A percentile compares a stretch with the other conserved stretches of the same genome.
phyloP scores from a whole-genome alignment of 257 asterid species.

The Nicotiana tomentosiformis region DNA sequence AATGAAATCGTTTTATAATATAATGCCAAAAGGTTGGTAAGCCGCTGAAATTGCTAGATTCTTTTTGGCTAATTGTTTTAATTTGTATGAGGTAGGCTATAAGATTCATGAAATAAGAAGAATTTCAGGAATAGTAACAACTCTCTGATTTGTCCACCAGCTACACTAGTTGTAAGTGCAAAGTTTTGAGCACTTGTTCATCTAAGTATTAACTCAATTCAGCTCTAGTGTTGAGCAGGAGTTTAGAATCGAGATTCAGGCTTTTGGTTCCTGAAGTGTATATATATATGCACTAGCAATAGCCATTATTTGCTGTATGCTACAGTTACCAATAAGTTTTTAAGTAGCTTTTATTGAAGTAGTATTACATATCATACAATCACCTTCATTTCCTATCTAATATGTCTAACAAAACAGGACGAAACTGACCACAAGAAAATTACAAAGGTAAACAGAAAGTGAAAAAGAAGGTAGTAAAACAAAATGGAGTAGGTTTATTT shows the following conservation, averaged over 20 bases:
- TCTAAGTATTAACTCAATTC: neutral
- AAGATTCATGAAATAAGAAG: neutral
- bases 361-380: neutral
- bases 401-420: constrained; percentile 4
- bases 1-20: too few species aligned
- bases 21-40: too few species aligned
- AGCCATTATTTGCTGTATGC: neutral
- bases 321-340: neutral
- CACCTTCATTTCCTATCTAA: neutral
- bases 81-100: neutral
- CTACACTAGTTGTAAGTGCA: neutral
- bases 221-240: neutral
- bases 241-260: neutral
- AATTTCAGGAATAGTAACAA: neutral
- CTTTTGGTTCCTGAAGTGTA: neutral
- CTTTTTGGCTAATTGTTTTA: neutral
- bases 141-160: neutral
- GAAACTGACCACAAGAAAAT: neutral
- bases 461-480: neutral
- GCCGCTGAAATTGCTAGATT: neutral
- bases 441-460: neutral
- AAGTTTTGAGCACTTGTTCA: neutral
- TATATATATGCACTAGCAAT: neutral
- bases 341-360: neutral
- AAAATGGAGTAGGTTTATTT: neutral